Conservation (phyloP, 2,329 filamentous ascomycete species). For the Ceratocystis colombiana region DNA sequence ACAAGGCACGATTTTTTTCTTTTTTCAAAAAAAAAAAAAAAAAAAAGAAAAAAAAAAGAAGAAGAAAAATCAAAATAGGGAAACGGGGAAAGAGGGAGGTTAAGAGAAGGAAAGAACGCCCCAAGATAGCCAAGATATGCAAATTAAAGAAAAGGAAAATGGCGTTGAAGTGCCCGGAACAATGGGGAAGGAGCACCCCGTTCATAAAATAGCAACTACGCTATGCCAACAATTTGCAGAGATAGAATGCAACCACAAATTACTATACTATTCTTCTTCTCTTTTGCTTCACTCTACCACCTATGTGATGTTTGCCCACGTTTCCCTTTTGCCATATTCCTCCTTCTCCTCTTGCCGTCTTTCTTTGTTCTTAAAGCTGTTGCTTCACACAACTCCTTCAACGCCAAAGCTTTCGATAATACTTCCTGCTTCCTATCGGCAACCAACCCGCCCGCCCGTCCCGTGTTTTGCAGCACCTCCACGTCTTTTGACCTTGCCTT, state of each 20-base stretch:
- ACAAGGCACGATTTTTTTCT: too few species aligned
- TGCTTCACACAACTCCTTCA: too few species aligned
- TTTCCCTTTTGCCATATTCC: neutral
- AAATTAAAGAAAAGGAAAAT: neutral
- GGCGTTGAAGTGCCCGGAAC: neutral
- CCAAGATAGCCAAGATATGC: neutral
- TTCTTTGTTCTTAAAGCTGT: neutral
- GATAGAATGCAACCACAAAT: neutral
- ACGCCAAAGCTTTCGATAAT: too few species aligned
- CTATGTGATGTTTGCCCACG: neutral
- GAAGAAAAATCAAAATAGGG: neutral
- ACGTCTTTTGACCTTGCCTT: neutral
- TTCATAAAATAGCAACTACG: slow-evolving; percentile 4
- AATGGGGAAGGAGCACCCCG: neutral
- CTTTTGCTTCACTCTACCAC: neutral
- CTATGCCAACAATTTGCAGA: neutral
- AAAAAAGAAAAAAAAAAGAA: neutral
- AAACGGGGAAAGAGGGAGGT: neutral
- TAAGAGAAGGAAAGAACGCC: neutral
- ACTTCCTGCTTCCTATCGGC: too few species aligned
- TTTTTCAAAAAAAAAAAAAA: too few species aligned
- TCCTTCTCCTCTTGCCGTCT: neutral
- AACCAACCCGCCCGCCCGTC: neutral
- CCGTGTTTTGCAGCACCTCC: neutral
- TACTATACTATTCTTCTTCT: neutral